These are phyloP conservation scores for Symbiodinium pilosum DNA, from an alignment of 73 alveolate species.

Conservation along the genomic window DNA sequence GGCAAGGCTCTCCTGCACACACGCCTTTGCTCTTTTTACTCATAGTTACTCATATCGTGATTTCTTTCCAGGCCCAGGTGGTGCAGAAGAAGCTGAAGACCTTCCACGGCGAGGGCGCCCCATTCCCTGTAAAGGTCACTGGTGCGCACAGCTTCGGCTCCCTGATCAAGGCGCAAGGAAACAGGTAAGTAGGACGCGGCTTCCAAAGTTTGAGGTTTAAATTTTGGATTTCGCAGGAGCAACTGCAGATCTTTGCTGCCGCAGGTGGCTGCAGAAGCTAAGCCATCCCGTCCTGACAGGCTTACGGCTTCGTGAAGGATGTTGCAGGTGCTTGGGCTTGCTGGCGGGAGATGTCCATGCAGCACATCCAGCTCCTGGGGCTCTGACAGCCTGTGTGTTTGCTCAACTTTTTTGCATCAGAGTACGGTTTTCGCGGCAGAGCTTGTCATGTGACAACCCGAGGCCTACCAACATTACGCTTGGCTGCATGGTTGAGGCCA, in stretches of 20 bases:
- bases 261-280: too few relatives aligned
- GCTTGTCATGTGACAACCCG: background rate
- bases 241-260: too few relatives aligned
- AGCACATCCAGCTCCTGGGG: constrained; percentile 42
- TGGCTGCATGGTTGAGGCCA: constrained; percentile 85
- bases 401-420: background rate
- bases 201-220: background rate
- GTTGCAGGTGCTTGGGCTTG: constrained; percentile 90
- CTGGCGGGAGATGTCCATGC: constrained; percentile 89
- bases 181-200: background rate
- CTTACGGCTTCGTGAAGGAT: constrained; percentile 87
- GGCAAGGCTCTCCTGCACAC: constrained; percentile 61
- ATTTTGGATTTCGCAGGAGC: too few relatives aligned
- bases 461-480: constrained; percentile 94
- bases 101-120: constrained; percentile 74
- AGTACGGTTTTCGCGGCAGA: background rate
- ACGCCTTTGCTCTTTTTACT: too few relatives aligned
- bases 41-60: too few relatives aligned
- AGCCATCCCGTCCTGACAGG: background rate
- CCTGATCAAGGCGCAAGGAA: constrained; percentile 41
- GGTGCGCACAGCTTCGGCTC: constrained; percentile 91
- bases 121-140: constrained; percentile 67
- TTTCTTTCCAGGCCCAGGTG: constrained; percentile 1
- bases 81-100: constrained; percentile 56
- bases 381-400: too few relatives aligned